phyloP scores from a whole-genome alignment of 2,329 filamentous ascomycete genomes.

The Cryphonectria naterciae region DNA sequence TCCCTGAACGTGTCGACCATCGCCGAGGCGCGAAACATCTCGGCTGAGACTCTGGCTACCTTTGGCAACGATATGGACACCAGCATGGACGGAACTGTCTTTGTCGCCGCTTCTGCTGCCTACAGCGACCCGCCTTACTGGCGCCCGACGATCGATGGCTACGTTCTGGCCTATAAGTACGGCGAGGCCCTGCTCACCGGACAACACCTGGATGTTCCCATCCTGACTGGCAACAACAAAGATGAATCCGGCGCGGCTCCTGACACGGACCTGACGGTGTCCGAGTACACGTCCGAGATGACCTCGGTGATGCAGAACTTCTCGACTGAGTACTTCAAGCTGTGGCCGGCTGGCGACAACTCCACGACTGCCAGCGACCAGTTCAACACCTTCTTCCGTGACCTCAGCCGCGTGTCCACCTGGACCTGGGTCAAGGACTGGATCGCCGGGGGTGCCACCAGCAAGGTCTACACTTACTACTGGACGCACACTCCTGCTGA shows the following conservation, averaged over 20 bases:
- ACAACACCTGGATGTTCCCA: not conserved
- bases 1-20: not conserved
- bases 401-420: constrained; percentile 30
- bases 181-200: not conserved
- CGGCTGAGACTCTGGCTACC: not conserved
- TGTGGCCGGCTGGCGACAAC: not conserved
- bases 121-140: not conserved
- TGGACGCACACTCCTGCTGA: constrained; percentile 37
- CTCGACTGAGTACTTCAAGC: not conserved
- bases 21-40: not conserved
- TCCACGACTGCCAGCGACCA: constrained; percentile 1
- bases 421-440: not conserved
- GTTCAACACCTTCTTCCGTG: constrained; percentile 34
- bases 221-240: not conserved
- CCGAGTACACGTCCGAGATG: not conserved
- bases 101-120: not conserved
- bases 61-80: not conserved
- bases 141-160: not conserved
- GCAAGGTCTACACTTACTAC: constrained; percentile 37
- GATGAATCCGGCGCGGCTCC: not conserved
- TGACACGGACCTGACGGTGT: not conserved
- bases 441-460: too few relatives aligned
- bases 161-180: not conserved
- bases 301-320: not conserved
- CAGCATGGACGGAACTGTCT: not conserved